phyloP scores from a whole-genome alignment of 805 yeast genomes.

The Nakazawaea wyomingensis region DNA sequence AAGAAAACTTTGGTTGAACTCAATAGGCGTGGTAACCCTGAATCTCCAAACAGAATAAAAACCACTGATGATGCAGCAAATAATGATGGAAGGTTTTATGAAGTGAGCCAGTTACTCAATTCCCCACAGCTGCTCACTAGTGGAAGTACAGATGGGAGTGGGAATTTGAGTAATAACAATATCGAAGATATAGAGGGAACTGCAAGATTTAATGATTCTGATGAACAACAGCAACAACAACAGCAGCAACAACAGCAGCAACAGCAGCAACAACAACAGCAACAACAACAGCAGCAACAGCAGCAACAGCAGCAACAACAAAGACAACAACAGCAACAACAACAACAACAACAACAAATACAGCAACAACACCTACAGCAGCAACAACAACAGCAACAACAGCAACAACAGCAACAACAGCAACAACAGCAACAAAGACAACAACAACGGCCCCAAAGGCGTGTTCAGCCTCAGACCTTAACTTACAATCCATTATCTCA shows the following conservation, averaged over 20 bases:
- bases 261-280: not conserved
- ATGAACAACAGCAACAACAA: constrained; percentile 1
- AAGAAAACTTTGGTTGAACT: constrained; percentile 26
- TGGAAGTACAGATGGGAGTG: not conserved
- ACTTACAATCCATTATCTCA: constrained; percentile 2
- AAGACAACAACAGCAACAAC: not conserved
- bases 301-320: constrained; percentile 1
- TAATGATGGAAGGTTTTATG: constrained; percentile 10
- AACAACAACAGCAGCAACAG: not conserved
- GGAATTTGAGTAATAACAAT: not conserved
- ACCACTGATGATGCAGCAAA: constrained; percentile 24
- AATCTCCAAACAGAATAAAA: constrained; percentile 14
- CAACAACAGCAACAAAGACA: not conserved
- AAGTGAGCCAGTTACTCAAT: constrained; percentile 10
- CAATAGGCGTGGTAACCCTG: constrained; percentile 2
- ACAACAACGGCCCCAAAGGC: not conserved
- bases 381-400: not conserved
- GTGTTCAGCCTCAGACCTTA: no score
- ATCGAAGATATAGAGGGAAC: not conserved
- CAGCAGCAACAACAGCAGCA: constrained; percentile 1
- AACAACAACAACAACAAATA: not conserved
- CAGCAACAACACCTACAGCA: constrained; percentile 1
- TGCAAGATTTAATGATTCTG: not conserved
- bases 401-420: not conserved
- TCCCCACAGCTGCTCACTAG: constrained; percentile 4